These are phyloP conservation scores for Peterozyma toletana DNA, from an alignment of 805 yeast genomes.

Conservation along the genomic window DNA sequence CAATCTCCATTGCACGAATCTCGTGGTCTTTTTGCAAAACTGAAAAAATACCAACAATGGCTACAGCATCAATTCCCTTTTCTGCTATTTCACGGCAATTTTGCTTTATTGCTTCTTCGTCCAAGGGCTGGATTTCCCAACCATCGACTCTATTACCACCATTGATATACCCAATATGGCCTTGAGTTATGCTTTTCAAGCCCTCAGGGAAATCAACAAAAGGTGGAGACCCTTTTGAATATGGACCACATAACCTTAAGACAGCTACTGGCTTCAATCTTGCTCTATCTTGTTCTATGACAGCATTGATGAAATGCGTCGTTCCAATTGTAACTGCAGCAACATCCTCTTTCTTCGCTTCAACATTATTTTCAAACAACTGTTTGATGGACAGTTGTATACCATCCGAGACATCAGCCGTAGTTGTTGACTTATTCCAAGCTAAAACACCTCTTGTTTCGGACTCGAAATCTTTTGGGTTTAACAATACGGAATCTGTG, in stretches of 20 bases:
- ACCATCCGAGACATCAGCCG: constrained; percentile 36
- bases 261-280: constrained; percentile 38
- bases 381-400: constrained; percentile 27
- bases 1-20: constrained; percentile 22
- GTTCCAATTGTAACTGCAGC: constrained; percentile 43
- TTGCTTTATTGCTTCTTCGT: constrained; percentile 20
- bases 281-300: constrained; percentile 35
- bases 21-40: constrained; percentile 33
- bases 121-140: constrained; percentile 23
- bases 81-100: constrained; percentile 25
- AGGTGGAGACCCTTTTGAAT: constrained; percentile 28
- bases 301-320: constrained; percentile 45
- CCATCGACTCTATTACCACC: constrained; percentile 40
- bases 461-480: constrained; percentile 21
- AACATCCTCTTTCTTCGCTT: constrained; percentile 19
- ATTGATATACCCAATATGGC: constrained; percentile 25
- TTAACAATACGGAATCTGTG: constrained; percentile 39
- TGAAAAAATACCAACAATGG: constrained; percentile 34
- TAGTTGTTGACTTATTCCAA: constrained; percentile 36
- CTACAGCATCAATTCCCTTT: constrained; percentile 28
- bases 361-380: constrained; percentile 19
- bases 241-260: constrained; percentile 38
- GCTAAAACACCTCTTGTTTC: constrained; percentile 28
- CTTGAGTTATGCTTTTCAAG: constrained; percentile 24
- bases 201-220: constrained; percentile 37